Percentiles rank a stretch among this genome's conserved stretches.
phyloP scores from a whole-genome alignment of 129 eudicot species.

The Flaveria linearis region DNA sequence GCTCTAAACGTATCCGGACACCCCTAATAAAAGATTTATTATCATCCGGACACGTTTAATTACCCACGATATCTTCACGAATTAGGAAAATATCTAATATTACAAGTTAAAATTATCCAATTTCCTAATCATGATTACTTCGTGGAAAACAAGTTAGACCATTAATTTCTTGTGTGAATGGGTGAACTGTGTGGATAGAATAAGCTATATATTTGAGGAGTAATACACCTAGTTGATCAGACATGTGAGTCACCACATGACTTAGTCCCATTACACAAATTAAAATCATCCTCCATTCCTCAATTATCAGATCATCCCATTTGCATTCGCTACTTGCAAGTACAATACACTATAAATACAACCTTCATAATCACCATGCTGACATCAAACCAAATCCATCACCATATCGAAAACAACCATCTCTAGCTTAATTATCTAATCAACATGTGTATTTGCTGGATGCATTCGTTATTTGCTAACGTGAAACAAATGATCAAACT shows the following conservation, averaged over 20 bases:
- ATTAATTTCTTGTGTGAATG: too few species aligned
- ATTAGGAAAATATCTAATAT: too few species aligned
- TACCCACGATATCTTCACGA: too few species aligned
- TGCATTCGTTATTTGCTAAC: conserved; percentile 27
- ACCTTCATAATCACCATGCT: neutral
- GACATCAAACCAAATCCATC: neutral
- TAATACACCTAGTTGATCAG: conserved; percentile 17
- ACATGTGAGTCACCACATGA: conserved; percentile 30
- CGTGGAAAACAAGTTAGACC: too few species aligned
- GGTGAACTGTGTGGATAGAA: neutral
- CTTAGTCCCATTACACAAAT: neutral
- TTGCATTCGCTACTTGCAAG: conserved; percentile 19
- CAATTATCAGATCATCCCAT: conserved; percentile 22
- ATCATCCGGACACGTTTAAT: too few species aligned
- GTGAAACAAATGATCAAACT: conserved; percentile 35
- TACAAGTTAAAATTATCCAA: too few species aligned
- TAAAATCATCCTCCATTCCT: conserved; percentile 22
- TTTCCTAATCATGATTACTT: too few species aligned
- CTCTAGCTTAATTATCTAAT: neutral
- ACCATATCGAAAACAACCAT: neutral
- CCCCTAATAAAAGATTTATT: too few species aligned
- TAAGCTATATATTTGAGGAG: too few species aligned
- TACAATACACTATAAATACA: conserved; percentile 26
- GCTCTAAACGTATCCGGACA: too few species aligned
- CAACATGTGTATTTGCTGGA: conserved; percentile 14